Conservation (phyloP, 352 stramenopile species). For the Discostella stelligera region DNA sequence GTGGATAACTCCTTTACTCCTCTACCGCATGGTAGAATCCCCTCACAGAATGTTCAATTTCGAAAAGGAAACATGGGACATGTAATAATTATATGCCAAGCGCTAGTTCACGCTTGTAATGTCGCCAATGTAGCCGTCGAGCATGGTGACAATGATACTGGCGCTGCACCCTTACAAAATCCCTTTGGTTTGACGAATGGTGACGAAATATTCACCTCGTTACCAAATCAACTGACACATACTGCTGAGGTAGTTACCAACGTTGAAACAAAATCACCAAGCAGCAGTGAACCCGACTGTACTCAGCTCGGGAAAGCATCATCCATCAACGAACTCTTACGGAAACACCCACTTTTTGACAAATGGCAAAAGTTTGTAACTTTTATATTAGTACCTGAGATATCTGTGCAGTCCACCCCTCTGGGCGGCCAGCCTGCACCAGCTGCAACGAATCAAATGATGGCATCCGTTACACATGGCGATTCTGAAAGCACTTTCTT, state of each 20-base stretch:
- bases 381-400: conserved; percentile 71
- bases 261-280: conserved; percentile 19
- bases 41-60: conserved; percentile 29
- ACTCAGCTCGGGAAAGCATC: conserved; percentile 7
- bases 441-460: conserved; percentile 9
- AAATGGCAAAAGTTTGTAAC: conserved; percentile 76
- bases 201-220: conserved; percentile 13
- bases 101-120: conserved; percentile 75
- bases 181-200: too few relatives aligned
- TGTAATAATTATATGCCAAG: conserved; percentile 84
- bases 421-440: conserved; percentile 56
- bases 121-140: background rate
- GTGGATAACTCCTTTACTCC: background rate
- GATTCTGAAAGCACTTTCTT: conserved; percentile 49
- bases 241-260: conserved; percentile 15
- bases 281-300: background rate
- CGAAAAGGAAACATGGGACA: conserved; percentile 82
- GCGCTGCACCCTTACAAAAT: background rate
- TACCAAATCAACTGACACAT: conserved; percentile 15
- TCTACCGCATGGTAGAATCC: background rate
- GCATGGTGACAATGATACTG: background rate
- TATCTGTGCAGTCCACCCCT: conserved; percentile 72
- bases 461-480: conserved; percentile 38
- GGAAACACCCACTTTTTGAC: conserved; percentile 49
- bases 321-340: conserved; percentile 20